Evolutionary conservation across 495 filamentous ascomycete species (phyloP).

Genomic region (Aspergillus carlsbadensis): DNA sequence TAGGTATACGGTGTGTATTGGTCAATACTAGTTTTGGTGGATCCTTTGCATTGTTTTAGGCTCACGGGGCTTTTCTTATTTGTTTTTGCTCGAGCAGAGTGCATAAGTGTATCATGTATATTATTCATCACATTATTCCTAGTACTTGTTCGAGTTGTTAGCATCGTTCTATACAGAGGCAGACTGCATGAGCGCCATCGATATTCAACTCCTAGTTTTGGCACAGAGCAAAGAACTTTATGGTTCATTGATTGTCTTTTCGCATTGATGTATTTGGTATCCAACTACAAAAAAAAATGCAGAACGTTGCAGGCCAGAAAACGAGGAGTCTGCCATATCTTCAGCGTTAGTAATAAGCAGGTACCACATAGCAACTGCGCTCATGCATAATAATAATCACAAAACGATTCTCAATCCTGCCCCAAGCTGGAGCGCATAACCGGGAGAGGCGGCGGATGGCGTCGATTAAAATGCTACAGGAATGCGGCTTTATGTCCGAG

Average conservation of each 20-base stretch:
- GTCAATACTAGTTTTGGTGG: too few species aligned
- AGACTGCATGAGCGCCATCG: background rate
- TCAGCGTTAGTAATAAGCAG: too few species aligned
- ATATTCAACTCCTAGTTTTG: background rate
- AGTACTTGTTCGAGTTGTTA: background rate
- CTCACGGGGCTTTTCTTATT: background rate
- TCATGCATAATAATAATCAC: background rate
- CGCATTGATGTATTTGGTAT: background rate
- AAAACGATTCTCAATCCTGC: background rate
- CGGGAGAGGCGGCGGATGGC: background rate
- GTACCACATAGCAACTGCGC: too few species aligned
- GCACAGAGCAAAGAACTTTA: background rate
- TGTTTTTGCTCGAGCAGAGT: background rate
- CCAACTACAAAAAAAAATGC: background rate
- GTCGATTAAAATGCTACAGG: background rate
- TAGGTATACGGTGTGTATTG: background rate
- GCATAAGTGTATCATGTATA: conserved; percentile 1
- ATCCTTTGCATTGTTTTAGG: background rate
- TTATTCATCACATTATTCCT: background rate
- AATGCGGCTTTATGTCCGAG: background rate
- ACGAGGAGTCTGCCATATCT: too few species aligned
- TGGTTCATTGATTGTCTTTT: conserved; percentile 1
- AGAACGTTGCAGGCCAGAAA: background rate
- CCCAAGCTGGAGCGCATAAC: background rate
- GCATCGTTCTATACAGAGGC: background rate